A percentile compares a stretch with the other conserved stretches of the same genome.
Evolutionary conservation across 345 rosid genomes (phyloP).

Genomic region (Eucalyptus erythrocorys): DNA sequence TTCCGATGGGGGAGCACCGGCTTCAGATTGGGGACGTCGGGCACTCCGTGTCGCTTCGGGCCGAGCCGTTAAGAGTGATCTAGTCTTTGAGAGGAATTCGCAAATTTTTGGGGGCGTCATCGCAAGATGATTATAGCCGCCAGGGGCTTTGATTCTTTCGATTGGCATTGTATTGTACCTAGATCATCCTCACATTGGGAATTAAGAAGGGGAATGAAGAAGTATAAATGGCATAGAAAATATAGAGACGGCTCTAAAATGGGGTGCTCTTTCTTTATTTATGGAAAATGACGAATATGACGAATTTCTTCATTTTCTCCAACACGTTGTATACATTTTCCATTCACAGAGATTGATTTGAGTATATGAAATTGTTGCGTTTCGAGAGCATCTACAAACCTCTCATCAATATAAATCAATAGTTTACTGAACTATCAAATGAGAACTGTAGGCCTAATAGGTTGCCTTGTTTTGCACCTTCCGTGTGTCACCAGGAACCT

Average conservation of each 20-base stretch:
- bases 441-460: not conserved
- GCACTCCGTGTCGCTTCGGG: constrained; percentile 62
- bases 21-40: constrained; percentile 52
- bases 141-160: not conserved
- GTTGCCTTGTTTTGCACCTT: not conserved
- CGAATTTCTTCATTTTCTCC: not conserved
- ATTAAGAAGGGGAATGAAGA: not conserved
- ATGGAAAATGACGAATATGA: not conserved
- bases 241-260: not conserved
- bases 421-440: not conserved
- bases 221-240: not conserved
- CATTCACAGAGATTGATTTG: not conserved
- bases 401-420: not conserved
- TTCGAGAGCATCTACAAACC: not conserved
- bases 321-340: not conserved
- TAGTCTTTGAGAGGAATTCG: constrained; percentile 8
- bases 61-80: constrained; percentile 35
- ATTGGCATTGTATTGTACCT: not conserved
- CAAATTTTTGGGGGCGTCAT: not conserved
- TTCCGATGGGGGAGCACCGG: constrained; percentile 67
- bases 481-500: not conserved
- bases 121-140: not conserved
- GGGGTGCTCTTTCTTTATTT: not conserved
- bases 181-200: not conserved
- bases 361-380: not conserved